A percentile compares a stretch with the other conserved stretches of the same genome.
These are phyloP conservation scores for Ceratocystis cubensis DNA, from an alignment of 2,329 filamentous ascomycete species.

Conservation along the genomic window DNA sequence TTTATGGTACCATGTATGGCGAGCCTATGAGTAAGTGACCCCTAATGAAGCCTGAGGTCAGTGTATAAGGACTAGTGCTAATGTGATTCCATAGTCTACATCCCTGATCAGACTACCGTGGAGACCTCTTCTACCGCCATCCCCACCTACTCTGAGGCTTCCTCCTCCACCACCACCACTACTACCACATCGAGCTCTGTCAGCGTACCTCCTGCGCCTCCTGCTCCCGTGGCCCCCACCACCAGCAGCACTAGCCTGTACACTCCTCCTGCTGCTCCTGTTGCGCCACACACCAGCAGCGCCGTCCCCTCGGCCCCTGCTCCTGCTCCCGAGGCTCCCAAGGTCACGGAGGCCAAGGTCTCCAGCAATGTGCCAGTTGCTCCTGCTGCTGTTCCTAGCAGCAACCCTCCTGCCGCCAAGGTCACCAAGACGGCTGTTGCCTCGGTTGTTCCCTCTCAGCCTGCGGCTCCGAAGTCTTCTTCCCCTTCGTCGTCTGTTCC, in stretches of 20 bases:
- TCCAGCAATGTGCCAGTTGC: neutral
- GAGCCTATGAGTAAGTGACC: conserved; percentile 47
- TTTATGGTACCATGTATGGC: conserved; percentile 59
- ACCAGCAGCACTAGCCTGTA: neutral
- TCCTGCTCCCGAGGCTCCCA: neutral
- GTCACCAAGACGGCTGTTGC: conserved; percentile 23
- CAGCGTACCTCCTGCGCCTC: conserved; percentile 19
- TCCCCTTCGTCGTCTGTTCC: conserved; percentile 23
- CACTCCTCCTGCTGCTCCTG: neutral
- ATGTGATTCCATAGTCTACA: neutral
- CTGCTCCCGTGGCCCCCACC: neutral
- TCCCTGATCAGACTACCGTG: conserved; percentile 22
- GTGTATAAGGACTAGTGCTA: neutral
- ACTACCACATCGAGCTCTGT: conserved; percentile 23
- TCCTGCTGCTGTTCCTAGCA: neutral
- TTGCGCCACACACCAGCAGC: neutral
- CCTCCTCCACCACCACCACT: conserved; percentile 25
- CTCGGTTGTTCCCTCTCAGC: conserved; percentile 24
- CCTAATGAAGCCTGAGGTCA: neutral
- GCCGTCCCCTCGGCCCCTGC: conserved; percentile 1
- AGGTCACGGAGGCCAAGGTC: conserved; percentile 1
- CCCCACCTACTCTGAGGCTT: conserved; percentile 26
- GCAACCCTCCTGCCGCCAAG: neutral
- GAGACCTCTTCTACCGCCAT: conserved; percentile 23
- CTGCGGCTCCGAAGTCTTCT: conserved; percentile 24